Base-by-base conservation (phyloP, 257 asterid species). In the Cynanchum wilfordii region DNA sequence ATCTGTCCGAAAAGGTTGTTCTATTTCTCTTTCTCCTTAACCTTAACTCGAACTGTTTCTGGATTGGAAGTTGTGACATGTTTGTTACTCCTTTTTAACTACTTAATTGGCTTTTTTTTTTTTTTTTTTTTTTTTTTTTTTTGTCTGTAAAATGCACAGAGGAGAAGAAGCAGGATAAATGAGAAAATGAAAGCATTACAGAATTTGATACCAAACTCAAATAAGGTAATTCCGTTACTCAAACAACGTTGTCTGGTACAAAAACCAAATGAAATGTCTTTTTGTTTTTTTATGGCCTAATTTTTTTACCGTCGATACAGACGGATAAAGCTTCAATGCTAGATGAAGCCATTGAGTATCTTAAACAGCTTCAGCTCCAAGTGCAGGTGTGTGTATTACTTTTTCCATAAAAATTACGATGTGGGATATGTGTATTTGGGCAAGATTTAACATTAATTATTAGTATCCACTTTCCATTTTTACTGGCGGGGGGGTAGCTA, bases 291-390 rank as follows among this genome's bases (percentile, higher is more conserved):
- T 60, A 71, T 59, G 52, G 68, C n/a, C 42, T 27, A 29, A 59
- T 4, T 60, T 59, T 62, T 62, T 15, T 2, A 54, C 25, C 45
- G 38, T 4, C n/a, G 27, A 33, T 69, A 69, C 82, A 86, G 90
- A 42, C 90, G 25, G 88, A 86, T 72, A 86, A 83, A 72, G 88
- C 86, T 77, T 86, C 86, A 25, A 83, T 81, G 89, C 75, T 83
- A 66, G 89, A 85, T 24, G 87, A 83, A 72, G 87, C 86, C 57
- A 83, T 86, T 57, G 86, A 86, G 81, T 86, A 86, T 85, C 69
- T 83, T 55, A 86, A 83, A 76, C 84, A 84, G 60, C 79, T 86
- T 47, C 88, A 81, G 70, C 16, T 81, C 78, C 86, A 81, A 81
- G 80, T 86, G 24, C 86, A 86, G 85, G 90, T 86, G 64, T 29